phyloP scores from a whole-genome alignment of 139 green algal species.

The Micractinium sp. region DNA sequence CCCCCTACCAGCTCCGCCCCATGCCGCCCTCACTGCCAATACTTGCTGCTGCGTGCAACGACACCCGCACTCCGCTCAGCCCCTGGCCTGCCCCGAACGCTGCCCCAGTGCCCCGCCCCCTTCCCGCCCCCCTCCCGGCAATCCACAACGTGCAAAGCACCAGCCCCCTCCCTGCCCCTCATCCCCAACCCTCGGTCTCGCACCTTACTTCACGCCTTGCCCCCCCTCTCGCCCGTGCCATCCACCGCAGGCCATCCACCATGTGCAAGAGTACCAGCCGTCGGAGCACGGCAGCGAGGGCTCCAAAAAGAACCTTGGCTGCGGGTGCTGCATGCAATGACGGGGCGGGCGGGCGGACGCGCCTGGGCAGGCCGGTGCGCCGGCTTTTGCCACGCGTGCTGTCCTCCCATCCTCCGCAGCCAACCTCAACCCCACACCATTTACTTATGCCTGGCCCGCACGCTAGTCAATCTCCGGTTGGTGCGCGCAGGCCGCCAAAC shows the following conservation, averaged over 20 bases:
- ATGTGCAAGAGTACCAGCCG: conserved; percentile 31
- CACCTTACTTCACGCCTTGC: not conserved
- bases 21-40: no score
- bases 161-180: not conserved
- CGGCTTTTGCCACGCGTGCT: no score
- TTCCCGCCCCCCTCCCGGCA: not conserved
- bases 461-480: no score
- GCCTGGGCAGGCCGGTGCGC: not conserved
- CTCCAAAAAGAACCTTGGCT: not conserved
- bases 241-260: not conserved
- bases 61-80: no score
- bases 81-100: not conserved
- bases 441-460: no score
- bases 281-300: conserved; percentile 26
- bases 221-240: not conserved
- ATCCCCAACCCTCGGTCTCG: not conserved
- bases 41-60: no score
- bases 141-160: not conserved
- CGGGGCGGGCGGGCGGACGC: no score
- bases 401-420: not conserved
- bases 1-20: no score
- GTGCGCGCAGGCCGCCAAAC: no score
- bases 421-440: no score
- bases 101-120: no score
- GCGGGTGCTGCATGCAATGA: conserved; percentile 29